Percentiles rank a stretch among this genome's conserved stretches.
Conservation (phyloP, 352 stramenopile species). For the Phytophthora pisi region DNA sequence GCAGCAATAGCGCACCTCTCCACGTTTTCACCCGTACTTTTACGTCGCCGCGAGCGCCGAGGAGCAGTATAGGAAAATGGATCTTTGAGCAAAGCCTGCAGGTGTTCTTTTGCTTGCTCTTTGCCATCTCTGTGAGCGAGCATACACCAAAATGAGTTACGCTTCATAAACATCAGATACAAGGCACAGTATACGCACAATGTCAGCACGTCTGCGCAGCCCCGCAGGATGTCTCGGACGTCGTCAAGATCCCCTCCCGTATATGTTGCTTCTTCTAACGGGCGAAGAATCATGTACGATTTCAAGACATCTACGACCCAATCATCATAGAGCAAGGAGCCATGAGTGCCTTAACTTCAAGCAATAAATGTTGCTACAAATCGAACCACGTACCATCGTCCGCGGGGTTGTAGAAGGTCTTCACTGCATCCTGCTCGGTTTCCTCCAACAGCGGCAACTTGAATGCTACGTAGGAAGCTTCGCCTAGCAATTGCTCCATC, state of each 20-base stretch:
- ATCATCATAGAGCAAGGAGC: slow-evolving; percentile 4
- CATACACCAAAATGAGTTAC: neutral
- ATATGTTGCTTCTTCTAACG: slow-evolving; percentile 31
- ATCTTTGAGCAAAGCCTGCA: slow-evolving; percentile 33
- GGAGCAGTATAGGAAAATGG: slow-evolving; percentile 24
- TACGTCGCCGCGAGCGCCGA: slow-evolving; percentile 9
- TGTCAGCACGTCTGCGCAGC: slow-evolving; percentile 10
- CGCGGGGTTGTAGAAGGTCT: slow-evolving; percentile 36
- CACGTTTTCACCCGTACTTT: slow-evolving; percentile 9
- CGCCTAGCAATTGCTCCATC: slow-evolving; percentile 33
- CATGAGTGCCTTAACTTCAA: neutral
- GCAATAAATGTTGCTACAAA: neutral
- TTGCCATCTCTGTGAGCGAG: slow-evolving; percentile 28
- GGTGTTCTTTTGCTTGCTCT: slow-evolving; percentile 34
- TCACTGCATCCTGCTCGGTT: slow-evolving; percentile 20
- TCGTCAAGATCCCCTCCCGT: slow-evolving; percentile 22
- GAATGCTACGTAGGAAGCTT: slow-evolving; percentile 35
- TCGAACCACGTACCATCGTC: slow-evolving; percentile 17
- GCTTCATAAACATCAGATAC: neutral
- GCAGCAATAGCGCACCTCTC: slow-evolving; percentile 18
- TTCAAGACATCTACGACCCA: slow-evolving; percentile 38
- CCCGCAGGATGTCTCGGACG: slow-evolving; percentile 28
- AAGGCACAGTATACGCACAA: slow-evolving; percentile 17
- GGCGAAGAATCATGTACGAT: slow-evolving; percentile 39
- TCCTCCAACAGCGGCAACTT: slow-evolving; percentile 23